Evolutionary conservation across 225 moss, liverwort and hornwort species (phyloP).

Genomic region (Pseudoscleropodium purum): DNA sequence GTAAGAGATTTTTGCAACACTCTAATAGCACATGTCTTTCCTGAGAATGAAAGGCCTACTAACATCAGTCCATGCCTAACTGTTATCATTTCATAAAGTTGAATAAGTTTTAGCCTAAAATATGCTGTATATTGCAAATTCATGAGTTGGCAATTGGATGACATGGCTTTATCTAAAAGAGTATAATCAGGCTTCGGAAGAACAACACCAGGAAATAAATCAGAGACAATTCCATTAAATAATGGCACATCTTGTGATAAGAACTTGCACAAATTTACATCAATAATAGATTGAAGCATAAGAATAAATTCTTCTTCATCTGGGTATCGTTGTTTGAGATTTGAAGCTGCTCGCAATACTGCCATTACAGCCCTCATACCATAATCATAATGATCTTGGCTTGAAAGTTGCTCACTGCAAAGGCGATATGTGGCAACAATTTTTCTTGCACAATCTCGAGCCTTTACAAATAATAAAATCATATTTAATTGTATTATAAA

Average conservation of each 20-base stretch:
- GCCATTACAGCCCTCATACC: constrained; percentile 90
- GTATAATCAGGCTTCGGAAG: background rate
- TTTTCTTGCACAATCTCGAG: background rate
- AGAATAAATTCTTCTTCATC: background rate
- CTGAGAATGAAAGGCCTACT: background rate
- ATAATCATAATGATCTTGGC: constrained; percentile 71
- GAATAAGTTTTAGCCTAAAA: background rate
- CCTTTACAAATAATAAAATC: background rate
- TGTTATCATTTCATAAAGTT: background rate
- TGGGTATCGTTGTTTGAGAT: constrained; percentile 73
- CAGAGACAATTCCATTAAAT: background rate
- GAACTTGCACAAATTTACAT: background rate
- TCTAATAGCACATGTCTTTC: background rate
- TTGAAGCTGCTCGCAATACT: constrained; percentile 69
- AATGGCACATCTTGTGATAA: background rate
- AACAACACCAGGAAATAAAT: background rate
- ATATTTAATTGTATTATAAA: background rate
- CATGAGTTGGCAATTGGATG: background rate
- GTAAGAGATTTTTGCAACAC: background rate
- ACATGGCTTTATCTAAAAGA: background rate
- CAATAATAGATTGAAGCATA: background rate
- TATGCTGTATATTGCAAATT: background rate
- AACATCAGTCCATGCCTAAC: background rate
- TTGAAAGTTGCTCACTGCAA: background rate
- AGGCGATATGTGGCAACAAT: background rate